Conservation (phyloP, 768 basidiomycete genomes). For the Austroboletus eburneus region DNA sequence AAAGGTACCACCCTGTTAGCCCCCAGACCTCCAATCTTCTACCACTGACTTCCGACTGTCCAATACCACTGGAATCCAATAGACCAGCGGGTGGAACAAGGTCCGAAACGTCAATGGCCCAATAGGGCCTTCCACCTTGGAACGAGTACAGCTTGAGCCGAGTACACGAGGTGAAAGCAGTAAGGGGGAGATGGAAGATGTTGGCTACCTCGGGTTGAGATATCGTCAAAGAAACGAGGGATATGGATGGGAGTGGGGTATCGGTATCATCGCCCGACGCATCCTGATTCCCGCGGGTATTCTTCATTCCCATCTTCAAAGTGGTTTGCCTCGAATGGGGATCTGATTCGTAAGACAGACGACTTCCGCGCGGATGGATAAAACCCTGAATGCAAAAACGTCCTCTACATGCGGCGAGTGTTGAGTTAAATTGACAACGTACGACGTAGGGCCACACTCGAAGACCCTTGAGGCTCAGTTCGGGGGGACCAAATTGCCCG, state of each 20-base stretch:
- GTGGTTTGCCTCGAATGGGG: constrained; percentile 2
- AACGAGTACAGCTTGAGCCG: constrained; percentile 53
- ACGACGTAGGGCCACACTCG: constrained; percentile 78
- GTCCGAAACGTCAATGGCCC: constrained; percentile 65
- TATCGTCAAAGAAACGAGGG: constrained; percentile 45
- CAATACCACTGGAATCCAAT: constrained; percentile 31
- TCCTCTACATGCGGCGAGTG: not conserved
- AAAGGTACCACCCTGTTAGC: constrained; percentile 79
- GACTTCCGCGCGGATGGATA: constrained; percentile 23
- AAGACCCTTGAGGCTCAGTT: constrained; percentile 54
- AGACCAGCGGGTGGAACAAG: constrained; percentile 32
- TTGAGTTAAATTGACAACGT: constrained; percentile 27
- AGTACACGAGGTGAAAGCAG: constrained; percentile 41
- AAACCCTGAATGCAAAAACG: constrained; percentile 34
- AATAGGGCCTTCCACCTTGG: constrained; percentile 53
- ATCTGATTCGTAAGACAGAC: not conserved
- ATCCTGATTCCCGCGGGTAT: not conserved
- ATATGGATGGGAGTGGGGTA: constrained; percentile 57
- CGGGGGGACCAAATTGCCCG: constrained; percentile 60
- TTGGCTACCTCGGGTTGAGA: constrained; percentile 64
- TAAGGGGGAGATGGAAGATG: constrained; percentile 68
- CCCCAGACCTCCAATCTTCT: constrained; percentile 74
- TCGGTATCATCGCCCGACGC: constrained; percentile 18
- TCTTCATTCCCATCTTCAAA: not conserved
- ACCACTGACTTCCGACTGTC: constrained; percentile 40